phyloP scores from a whole-genome alignment of 2,329 filamentous ascomycete species.

The Coleophoma eucalyptorum region DNA sequence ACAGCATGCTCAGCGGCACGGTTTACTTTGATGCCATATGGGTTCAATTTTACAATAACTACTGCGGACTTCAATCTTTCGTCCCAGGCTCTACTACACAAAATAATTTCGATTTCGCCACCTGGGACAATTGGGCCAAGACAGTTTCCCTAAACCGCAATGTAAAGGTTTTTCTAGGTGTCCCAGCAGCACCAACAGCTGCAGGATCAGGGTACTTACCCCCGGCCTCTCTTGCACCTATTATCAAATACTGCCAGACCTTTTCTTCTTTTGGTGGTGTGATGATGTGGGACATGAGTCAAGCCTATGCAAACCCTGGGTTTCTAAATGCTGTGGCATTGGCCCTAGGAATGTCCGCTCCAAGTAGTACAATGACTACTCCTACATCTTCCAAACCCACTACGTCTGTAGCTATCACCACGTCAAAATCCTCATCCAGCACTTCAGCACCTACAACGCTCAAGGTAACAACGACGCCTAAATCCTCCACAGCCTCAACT shows the following conservation, averaged over 20 bases:
- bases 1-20: conserved; percentile 48
- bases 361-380: neutral
- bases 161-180: conserved; percentile 59
- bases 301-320: conserved; percentile 53
- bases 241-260: conserved; percentile 49
- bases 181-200: conserved; percentile 41
- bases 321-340: conserved; percentile 45
- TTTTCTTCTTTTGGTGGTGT: conserved; percentile 62
- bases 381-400: neutral
- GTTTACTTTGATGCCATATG: conserved; percentile 40
- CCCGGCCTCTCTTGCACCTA: conserved; percentile 39
- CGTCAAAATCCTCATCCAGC: neutral
- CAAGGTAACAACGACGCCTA: too few relatives aligned
- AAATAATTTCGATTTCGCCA: conserved; percentile 56
- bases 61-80: conserved; percentile 55
- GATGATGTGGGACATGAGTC: conserved; percentile 67
- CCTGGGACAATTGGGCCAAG: conserved; percentile 65
- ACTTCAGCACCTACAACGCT: neutral
- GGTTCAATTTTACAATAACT: conserved; percentile 44
- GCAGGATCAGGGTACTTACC: conserved; percentile 54
- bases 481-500: too few relatives aligned
- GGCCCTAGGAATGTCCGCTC: neutral
- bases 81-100: conserved; percentile 36
- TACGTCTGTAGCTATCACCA: neutral
- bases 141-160: conserved; percentile 50